Evolutionary conservation across 2,329 filamentous ascomycete genomes (phyloP).

Genomic region (Cladosporium sp.): DNA sequence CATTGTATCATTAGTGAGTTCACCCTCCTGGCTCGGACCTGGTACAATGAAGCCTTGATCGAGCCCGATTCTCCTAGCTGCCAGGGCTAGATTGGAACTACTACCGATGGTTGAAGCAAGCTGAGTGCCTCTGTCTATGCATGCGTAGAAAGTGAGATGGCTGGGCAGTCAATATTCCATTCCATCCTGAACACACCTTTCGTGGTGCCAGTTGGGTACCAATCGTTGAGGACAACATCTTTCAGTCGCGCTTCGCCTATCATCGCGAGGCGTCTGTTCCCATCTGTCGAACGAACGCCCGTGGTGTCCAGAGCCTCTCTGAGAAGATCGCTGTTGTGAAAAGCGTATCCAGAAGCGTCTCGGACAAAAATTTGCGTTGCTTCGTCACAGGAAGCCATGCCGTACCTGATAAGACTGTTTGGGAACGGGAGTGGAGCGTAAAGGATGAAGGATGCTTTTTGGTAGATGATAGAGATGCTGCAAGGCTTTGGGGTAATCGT

Average conservation of each 20-base stretch:
- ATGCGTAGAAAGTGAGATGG: not conserved
- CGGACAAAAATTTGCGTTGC: not conserved
- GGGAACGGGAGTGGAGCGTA: not conserved
- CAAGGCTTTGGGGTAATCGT: not conserved
- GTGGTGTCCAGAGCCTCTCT: constrained; percentile 13
- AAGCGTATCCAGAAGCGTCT: not conserved
- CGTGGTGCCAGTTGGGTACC: not conserved
- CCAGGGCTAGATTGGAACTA: not conserved
- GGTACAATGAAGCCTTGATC: not conserved
- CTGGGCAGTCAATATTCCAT: not conserved
- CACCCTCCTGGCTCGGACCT: not conserved
- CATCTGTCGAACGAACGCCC: not conserved
- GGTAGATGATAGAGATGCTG: not conserved
- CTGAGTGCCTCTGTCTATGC: not conserved
- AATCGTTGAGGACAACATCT: constrained; percentile 2
- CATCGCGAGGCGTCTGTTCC: constrained; percentile 8
- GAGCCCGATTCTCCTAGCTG: not conserved
- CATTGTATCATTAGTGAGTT: constrained; percentile 1
- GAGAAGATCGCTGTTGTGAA: constrained; percentile 11
- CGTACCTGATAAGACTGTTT: not conserved
- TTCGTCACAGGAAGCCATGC: not conserved
- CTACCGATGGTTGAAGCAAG: not conserved
- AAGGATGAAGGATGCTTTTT: not conserved
- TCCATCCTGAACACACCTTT: not conserved
- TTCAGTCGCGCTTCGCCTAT: constrained; percentile 9